Evolutionary conservation across 2,329 filamentous ascomycete genomes (phyloP).

Genomic region (Xenoacremonium recifei): DNA sequence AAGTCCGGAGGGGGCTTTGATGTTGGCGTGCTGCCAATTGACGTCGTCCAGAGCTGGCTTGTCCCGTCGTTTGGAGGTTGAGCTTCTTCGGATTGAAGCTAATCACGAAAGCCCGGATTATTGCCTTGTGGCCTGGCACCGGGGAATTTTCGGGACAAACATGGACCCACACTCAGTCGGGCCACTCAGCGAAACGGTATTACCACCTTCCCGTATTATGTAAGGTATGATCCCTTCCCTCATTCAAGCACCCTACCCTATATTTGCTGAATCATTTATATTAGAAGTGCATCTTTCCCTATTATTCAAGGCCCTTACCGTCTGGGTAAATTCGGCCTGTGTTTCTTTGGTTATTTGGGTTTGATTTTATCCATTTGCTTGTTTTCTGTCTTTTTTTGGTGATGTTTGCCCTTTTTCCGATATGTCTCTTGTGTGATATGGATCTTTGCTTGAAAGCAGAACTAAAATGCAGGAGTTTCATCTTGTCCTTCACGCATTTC

Average conservation of each 20-base stretch:
- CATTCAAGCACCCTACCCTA: too few relatives aligned
- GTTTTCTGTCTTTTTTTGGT: background rate
- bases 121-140: slow-evolving; percentile 22
- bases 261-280: background rate
- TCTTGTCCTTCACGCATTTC: too few relatives aligned
- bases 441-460: too few relatives aligned
- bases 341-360: too few relatives aligned
- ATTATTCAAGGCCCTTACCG: too few relatives aligned
- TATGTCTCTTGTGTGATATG: too few relatives aligned
- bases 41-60: slow-evolving; percentile 8
- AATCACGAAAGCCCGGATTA: slow-evolving; percentile 14
- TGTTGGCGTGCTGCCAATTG: slow-evolving; percentile 14
- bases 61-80: slow-evolving; percentile 11
- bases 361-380: background rate
- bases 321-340: background rate
- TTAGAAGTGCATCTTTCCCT: background rate
- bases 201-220: too few relatives aligned
- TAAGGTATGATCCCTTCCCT: too few relatives aligned
- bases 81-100: slow-evolving; percentile 16
- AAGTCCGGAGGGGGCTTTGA: slow-evolving; percentile 10
- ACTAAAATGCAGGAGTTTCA: too few relatives aligned
- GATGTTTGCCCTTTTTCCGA: too few relatives aligned
- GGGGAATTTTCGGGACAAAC: slow-evolving; percentile 17
- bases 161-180: too few relatives aligned
- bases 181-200: too few relatives aligned